These are phyloP conservation scores for Ganoderma lucidum DNA, from an alignment of 1,284 basidiomycete genomes.

Conservation along the genomic window DNA sequence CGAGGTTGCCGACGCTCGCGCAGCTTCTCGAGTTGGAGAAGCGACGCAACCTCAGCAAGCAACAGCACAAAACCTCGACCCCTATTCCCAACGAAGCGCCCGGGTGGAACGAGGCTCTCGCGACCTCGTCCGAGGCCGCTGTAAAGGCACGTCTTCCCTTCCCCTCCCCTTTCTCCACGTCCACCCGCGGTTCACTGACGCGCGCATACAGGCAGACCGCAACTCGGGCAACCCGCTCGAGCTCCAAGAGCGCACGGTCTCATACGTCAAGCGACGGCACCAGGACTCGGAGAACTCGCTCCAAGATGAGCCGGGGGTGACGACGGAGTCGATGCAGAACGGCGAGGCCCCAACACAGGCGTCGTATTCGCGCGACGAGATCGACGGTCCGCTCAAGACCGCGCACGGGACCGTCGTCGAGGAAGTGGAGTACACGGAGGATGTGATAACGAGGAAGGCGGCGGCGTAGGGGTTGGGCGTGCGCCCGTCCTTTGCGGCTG, in stretches of 20 bases:
- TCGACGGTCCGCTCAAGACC: slow-evolving; percentile 50
- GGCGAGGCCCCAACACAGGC: slow-evolving; percentile 38
- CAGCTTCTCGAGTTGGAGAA: slow-evolving; percentile 68
- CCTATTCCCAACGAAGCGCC: slow-evolving; percentile 61
- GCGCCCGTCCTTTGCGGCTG: not conserved
- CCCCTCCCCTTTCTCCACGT: not conserved
- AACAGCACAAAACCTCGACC: slow-evolving; percentile 60
- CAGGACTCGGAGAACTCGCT: slow-evolving; percentile 40
- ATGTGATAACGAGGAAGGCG: slow-evolving; percentile 17
- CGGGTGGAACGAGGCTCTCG: slow-evolving; percentile 79
- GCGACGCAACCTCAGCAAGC: slow-evolving; percentile 55
- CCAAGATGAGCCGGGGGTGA: slow-evolving; percentile 29
- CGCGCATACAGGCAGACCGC: slow-evolving; percentile 45
- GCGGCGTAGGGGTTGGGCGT: not conserved
- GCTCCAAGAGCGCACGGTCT: slow-evolving; percentile 49
- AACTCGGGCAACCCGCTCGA: slow-evolving; percentile 36
- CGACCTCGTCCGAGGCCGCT: slow-evolving; percentile 70
- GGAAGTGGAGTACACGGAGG: slow-evolving; percentile 21
- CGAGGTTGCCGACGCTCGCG: not conserved
- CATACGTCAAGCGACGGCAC: slow-evolving; percentile 47
- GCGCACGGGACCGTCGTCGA: slow-evolving; percentile 24
- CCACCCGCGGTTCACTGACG: not conserved
- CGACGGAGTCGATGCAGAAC: slow-evolving; percentile 28
- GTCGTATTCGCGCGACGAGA: slow-evolving; percentile 49
- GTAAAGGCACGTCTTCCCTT: slow-evolving; percentile 59